Evolutionary conservation across 129 eudicot genomes (phyloP).

Genomic region (Glebionis coronaria): DNA sequence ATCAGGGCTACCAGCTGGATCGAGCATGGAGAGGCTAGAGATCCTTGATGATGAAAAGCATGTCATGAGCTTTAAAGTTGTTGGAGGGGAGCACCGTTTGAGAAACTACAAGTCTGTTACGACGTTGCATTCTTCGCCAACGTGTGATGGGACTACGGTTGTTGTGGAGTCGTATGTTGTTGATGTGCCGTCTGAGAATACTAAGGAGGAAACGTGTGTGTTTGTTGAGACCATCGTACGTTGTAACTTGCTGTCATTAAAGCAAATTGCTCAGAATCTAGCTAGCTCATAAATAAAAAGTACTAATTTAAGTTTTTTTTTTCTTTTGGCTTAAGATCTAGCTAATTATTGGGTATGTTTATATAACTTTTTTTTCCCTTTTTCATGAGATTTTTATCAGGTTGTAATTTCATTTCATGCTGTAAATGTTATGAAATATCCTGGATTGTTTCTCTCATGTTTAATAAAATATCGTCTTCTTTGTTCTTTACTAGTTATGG

Average conservation of each 20-base stretch:
- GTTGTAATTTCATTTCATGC: constrained; percentile 11
- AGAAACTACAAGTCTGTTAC: constrained; percentile 79
- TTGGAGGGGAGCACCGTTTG: constrained; percentile 80
- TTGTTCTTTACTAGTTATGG: background rate
- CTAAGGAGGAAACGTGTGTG: constrained; percentile 75
- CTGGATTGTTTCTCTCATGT: constrained; percentile 25
- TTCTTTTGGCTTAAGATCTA: background rate
- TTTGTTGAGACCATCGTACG: constrained; percentile 79
- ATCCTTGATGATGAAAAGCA: constrained; percentile 75
- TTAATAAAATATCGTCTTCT: background rate
- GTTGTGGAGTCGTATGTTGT: constrained; percentile 90
- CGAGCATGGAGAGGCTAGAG: constrained; percentile 77
- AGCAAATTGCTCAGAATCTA: constrained; percentile 55
- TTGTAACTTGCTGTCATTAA: constrained; percentile 71
- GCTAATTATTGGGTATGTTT: background rate
- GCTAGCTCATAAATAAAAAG: constrained; percentile 25
- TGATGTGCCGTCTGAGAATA: constrained; percentile 76
- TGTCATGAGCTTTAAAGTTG: constrained; percentile 66
- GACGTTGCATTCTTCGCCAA: constrained; percentile 45
- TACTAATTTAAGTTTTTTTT: background rate
- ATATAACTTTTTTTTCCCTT: background rate
- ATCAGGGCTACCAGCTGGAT: constrained; percentile 78
- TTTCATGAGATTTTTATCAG: constrained; percentile 26
- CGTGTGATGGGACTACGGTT: constrained; percentile 46
- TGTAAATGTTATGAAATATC: constrained; percentile 19